Evolutionary conservation across 2,329 filamentous ascomycete species (phyloP).

Genomic region (Tolypocladium sp.): DNA sequence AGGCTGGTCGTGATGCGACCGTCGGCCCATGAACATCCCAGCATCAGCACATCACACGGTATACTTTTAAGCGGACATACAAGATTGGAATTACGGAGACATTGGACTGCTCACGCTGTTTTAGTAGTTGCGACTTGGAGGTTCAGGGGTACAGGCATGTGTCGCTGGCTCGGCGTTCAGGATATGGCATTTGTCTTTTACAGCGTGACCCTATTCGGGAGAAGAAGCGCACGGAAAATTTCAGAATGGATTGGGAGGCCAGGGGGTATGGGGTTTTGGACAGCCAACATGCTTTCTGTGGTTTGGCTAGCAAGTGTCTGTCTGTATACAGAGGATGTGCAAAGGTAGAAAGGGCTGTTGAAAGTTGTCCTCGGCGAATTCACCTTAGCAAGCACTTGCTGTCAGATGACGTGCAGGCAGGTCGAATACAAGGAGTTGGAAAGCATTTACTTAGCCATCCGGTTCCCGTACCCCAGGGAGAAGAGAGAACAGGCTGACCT

Average conservation of each 20-base stretch:
- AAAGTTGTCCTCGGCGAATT: neutral
- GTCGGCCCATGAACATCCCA: neutral
- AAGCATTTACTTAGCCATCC: neutral
- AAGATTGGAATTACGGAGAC: neutral
- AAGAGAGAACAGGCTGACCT: neutral
- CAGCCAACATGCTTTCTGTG: neutral
- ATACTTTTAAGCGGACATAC: neutral
- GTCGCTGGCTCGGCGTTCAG: neutral
- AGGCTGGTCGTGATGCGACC: conserved; percentile 21
- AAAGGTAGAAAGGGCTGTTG: neutral
- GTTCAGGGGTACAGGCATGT: neutral
- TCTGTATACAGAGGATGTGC: neutral
- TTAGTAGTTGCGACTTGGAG: neutral
- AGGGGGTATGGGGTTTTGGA: neutral
- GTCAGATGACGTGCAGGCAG: neutral
- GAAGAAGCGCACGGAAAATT: neutral
- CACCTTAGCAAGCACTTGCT: neutral
- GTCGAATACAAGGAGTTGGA: neutral
- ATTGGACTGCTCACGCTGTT: neutral
- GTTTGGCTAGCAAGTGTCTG: neutral
- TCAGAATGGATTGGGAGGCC: neutral
- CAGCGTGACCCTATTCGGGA: neutral
- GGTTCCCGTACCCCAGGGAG: too few relatives aligned
- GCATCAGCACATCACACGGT: neutral
- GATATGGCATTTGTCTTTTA: neutral